These are phyloP conservation scores for Metschnikowia gruessii DNA, from an alignment of 805 yeast species.

Conservation along the genomic window DNA sequence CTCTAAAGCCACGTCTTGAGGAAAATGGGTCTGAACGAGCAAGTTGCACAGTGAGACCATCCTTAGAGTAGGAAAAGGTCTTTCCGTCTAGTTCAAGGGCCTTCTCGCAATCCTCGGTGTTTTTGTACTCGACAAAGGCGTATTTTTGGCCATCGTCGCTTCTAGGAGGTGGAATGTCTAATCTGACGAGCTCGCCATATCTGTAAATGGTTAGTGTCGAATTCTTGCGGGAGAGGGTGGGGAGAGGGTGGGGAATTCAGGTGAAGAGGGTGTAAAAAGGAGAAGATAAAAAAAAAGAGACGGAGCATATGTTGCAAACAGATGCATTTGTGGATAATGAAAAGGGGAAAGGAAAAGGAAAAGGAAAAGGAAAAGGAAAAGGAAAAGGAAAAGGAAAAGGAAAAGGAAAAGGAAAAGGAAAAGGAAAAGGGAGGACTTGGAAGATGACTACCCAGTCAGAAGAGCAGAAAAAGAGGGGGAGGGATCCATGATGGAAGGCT, in stretches of 20 bases:
- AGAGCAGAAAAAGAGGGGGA: conserved; percentile 6
- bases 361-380: too few relatives aligned
- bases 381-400: too few relatives aligned
- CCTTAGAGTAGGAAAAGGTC: conserved; percentile 41
- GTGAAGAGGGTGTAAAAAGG: conserved; percentile 1
- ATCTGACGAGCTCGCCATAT: conserved; percentile 54
- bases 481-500: conserved; percentile 6
- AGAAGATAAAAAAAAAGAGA: not conserved
- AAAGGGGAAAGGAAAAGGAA: too few relatives aligned
- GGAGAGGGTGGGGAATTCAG: conserved; percentile 9
- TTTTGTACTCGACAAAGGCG: conserved; percentile 61
- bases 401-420: too few relatives aligned
- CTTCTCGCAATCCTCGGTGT: conserved; percentile 50
- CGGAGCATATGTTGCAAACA: too few relatives aligned
- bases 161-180: conserved; percentile 63
- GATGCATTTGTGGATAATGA: not conserved
- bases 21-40: conserved; percentile 55
- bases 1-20: conserved; percentile 30
- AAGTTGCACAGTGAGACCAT: conserved; percentile 49
- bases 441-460: not conserved
- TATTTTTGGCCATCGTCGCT: conserved; percentile 56
- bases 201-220: conserved; percentile 28
- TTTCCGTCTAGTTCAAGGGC: conserved; percentile 50
- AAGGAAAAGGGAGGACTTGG: not conserved
- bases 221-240: conserved; percentile 5